Percentiles rank a stretch among this genome's conserved stretches.
phyloP scores from a whole-genome alignment of 176 grass and related monocot species.

The Typha latifolia region DNA sequence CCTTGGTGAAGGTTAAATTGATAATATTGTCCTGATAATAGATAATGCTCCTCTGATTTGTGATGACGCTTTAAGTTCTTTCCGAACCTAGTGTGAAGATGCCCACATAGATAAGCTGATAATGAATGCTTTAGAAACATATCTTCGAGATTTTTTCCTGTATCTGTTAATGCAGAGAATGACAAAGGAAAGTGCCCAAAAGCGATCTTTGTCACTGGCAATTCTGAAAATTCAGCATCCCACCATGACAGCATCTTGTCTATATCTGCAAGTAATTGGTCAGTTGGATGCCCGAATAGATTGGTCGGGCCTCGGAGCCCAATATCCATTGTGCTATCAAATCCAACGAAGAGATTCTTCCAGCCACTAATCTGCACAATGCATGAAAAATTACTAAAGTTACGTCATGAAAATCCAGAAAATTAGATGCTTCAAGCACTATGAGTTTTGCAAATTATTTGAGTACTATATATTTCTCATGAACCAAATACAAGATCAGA shows the following conservation, averaged over 20 bases:
- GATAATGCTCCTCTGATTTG: conserved; percentile 18
- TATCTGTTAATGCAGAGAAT: conserved; percentile 76
- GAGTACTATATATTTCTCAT: too few relatives aligned
- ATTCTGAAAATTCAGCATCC: conserved; percentile 38
- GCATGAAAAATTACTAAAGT: conserved; percentile 15
- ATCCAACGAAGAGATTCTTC: conserved; percentile 88
- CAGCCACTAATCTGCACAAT: conserved; percentile 59
- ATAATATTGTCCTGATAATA: conserved; percentile 41
- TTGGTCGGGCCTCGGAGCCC: conserved; percentile 84
- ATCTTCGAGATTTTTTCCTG: conserved; percentile 69
- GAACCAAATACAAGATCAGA: too few relatives aligned
- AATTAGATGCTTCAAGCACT: too few relatives aligned
- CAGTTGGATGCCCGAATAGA: conserved; percentile 90
- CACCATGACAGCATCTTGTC: conserved; percentile 63
- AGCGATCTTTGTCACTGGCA: conserved; percentile 51
- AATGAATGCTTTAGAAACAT: conserved; percentile 80
- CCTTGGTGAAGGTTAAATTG: conserved; percentile 75
- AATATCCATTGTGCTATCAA: conserved; percentile 72
- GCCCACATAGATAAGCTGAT: conserved; percentile 76
- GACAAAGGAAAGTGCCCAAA: conserved; percentile 83
- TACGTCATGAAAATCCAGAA: conserved; percentile 7
- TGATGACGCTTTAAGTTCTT: conserved; percentile 89
- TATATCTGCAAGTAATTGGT: conserved; percentile 53
- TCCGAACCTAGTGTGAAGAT: conserved; percentile 89
- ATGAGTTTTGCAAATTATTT: too few relatives aligned